Percentiles rank a stretch among this genome's conserved stretches.
phyloP scores from a whole-genome alignment of 192 early-diverging fungal species.

The Phlyctochytrium bullatum region DNA sequence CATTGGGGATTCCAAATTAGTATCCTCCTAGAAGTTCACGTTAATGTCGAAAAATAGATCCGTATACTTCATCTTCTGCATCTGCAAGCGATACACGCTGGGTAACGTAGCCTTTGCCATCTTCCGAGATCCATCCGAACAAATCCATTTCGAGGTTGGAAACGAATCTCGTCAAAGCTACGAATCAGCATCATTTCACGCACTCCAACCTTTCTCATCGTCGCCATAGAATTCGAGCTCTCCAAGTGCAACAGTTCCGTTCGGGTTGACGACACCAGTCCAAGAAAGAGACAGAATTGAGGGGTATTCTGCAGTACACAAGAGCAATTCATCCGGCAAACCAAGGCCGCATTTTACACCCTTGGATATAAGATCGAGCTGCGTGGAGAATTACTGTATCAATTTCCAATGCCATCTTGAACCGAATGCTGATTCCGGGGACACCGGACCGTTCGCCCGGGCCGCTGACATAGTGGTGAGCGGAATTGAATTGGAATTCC shows the following conservation, averaged over 20 bases:
- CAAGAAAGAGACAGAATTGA: slow-evolving; percentile 74
- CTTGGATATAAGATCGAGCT: too few species aligned
- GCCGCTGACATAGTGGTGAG: slow-evolving; percentile 63
- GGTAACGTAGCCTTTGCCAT: slow-evolving; percentile 66
- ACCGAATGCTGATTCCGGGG: slow-evolving; percentile 38
- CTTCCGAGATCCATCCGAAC: slow-evolving; percentile 55
- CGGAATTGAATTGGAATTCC: slow-evolving; percentile 54
- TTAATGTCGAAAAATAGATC: neutral
- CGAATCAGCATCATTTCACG: neutral
- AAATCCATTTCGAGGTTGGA: slow-evolving; percentile 30
- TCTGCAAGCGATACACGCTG: slow-evolving; percentile 11
- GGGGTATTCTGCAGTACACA: slow-evolving; percentile 64
- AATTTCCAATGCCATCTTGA: slow-evolving; percentile 73
- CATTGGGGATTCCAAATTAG: neutral
- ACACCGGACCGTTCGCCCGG: slow-evolving; percentile 68
- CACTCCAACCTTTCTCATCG: slow-evolving; percentile 33
- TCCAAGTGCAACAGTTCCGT: slow-evolving; percentile 50
- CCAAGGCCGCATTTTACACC: slow-evolving; percentile 48
- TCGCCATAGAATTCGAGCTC: slow-evolving; percentile 52
- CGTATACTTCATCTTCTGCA: neutral
- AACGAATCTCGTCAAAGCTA: slow-evolving; percentile 3
- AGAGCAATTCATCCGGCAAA: slow-evolving; percentile 61
- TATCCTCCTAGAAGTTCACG: neutral
- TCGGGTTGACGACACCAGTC: slow-evolving; percentile 60
- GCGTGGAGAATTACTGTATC: slow-evolving; percentile 55